These are phyloP conservation scores for Iodosphaeria phyllophila DNA, from an alignment of 2,329 filamentous ascomycete species.

Conservation along the genomic window DNA sequence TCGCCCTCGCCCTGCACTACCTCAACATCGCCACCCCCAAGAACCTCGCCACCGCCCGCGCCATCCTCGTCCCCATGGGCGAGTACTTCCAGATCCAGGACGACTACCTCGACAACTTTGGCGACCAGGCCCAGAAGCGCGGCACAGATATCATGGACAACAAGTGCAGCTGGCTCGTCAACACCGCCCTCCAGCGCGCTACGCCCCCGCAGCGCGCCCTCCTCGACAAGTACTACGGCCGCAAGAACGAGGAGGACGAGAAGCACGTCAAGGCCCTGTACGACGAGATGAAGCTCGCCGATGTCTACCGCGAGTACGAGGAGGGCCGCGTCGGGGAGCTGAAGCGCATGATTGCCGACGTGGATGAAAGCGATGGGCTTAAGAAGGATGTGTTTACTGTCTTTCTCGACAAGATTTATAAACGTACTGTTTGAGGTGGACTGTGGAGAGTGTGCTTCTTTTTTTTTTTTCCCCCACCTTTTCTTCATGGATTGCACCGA, in stretches of 20 bases:
- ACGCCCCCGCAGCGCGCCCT: slow-evolving; percentile 73
- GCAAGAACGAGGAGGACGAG: slow-evolving; percentile 72
- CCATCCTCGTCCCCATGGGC: slow-evolving; percentile 89
- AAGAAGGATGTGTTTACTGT: slow-evolving; percentile 81
- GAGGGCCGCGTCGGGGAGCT: slow-evolving; percentile 72
- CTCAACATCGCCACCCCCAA: slow-evolving; percentile 67
- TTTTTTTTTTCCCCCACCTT: no score
- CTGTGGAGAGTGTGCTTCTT: no score
- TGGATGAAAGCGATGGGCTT: slow-evolving; percentile 76
- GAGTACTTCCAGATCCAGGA: slow-evolving; percentile 99
- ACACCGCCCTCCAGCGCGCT: slow-evolving; percentile 69
- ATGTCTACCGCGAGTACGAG: slow-evolving; percentile 76
- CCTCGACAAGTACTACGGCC: slow-evolving; percentile 84
- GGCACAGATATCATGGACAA: slow-evolving; percentile 98
- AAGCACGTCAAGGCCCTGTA: slow-evolving; percentile 76
- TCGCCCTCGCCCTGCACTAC: slow-evolving; percentile 76
- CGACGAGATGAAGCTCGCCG: slow-evolving; percentile 67
- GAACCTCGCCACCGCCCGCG: slow-evolving; percentile 76
- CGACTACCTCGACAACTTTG: slow-evolving; percentile 97
- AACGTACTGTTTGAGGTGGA: slow-evolving; percentile 65
- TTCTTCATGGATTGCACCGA: no score
- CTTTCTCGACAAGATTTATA: slow-evolving; percentile 95
- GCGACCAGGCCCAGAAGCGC: slow-evolving; percentile 90
- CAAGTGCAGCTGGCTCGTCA: slow-evolving; percentile 98
- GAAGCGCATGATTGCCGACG: slow-evolving; percentile 49